phyloP scores from a whole-genome alignment of 139 green algal genomes.

The Eudorina sp. region DNA sequence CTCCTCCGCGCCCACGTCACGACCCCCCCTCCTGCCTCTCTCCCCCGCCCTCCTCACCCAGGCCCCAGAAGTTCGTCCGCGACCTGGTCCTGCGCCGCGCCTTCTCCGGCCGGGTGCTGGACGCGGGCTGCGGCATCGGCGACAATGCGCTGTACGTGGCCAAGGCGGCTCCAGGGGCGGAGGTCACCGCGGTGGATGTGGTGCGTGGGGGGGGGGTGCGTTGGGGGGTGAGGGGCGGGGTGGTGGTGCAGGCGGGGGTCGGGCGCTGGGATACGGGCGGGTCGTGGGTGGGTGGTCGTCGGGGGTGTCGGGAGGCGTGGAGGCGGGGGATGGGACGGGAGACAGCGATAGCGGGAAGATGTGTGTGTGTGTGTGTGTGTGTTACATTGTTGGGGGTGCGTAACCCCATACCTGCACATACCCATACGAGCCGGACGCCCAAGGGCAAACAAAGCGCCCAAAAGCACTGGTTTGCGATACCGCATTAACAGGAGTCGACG shows the following conservation, averaged over 20 bases:
- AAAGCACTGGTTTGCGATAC: no score
- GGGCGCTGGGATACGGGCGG: no score
- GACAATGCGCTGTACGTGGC: slow-evolving; percentile 39
- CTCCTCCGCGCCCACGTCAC: not conserved
- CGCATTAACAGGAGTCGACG: no score
- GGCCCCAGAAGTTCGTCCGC: slow-evolving; percentile 38
- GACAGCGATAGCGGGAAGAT: no score
- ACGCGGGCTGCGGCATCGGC: slow-evolving; percentile 37
- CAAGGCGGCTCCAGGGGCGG: slow-evolving; percentile 6
- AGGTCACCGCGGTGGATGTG: slow-evolving; percentile 30
- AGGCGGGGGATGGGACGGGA: no score
- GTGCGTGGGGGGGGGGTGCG: not conserved
- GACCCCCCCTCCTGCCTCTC: not conserved
- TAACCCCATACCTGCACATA: no score
- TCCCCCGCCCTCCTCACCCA: not conserved
- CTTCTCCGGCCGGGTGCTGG: slow-evolving; percentile 27
- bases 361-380: not conserved
- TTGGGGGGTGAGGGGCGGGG: not conserved
- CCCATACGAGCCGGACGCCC: no score
- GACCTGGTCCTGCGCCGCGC: slow-evolving; percentile 24
- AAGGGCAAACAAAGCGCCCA: no score
- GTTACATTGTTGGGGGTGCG: no score
- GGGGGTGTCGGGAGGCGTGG: no score
- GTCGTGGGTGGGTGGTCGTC: no score
- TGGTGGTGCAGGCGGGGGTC: no score